A percentile compares a stretch with the other conserved stretches of the same genome.
Evolutionary conservation across 441 rosid genomes (phyloP).

Genomic region (Croton laevigatus): DNA sequence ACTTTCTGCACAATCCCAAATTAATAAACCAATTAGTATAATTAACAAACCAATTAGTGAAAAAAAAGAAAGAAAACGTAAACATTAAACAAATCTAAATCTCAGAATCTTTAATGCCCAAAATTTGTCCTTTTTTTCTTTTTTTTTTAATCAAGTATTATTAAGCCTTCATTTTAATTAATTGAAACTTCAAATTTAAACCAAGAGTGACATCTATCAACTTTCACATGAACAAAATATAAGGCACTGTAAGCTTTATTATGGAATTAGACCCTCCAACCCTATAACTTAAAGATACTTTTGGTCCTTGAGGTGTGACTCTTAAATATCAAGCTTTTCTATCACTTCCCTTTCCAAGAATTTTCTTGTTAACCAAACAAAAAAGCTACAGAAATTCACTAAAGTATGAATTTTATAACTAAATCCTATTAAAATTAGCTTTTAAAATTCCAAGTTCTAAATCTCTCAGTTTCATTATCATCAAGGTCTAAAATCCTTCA

Average conservation of each 20-base stretch:
- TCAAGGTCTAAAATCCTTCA: background rate
- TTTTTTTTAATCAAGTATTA: background rate
- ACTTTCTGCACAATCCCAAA: constrained; percentile 52
- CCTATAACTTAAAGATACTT: too few relatives aligned
- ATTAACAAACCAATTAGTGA: background rate
- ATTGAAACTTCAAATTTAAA: background rate
- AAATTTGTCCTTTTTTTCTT: background rate
- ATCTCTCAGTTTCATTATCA: too few relatives aligned
- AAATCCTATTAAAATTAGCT: too few relatives aligned
- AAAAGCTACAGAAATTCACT: background rate
- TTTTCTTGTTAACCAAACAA: constrained; percentile 12
- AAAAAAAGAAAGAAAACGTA: background rate
- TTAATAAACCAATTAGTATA: constrained; percentile 11
- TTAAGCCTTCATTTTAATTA: background rate
- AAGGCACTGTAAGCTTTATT: too few relatives aligned
- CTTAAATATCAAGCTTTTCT: too few relatives aligned
- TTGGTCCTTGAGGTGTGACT: too few relatives aligned
- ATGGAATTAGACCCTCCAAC: too few relatives aligned
- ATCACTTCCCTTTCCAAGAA: background rate
- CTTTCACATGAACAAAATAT: too few relatives aligned
- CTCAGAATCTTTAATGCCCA: background rate
- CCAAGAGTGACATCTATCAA: background rate
- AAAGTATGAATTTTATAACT: too few relatives aligned
- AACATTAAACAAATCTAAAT: background rate
- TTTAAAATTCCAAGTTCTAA: background rate